These are phyloP conservation scores for Monosporascus ibericus DNA, from an alignment of 2,329 filamentous ascomycete genomes.

Conservation along the genomic window DNA sequence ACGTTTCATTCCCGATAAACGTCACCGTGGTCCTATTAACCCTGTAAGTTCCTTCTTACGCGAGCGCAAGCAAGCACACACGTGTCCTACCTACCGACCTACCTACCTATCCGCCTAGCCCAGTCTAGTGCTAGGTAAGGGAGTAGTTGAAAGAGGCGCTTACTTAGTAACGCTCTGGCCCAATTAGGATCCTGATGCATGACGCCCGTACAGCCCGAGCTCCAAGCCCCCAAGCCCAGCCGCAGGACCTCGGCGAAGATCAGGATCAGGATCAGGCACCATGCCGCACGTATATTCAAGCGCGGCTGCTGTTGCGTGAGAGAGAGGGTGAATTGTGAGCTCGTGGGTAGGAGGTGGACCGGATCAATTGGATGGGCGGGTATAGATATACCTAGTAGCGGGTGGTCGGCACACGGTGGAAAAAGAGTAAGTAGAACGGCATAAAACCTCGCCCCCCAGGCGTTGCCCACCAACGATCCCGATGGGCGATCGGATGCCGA, in stretches of 20 bases:
- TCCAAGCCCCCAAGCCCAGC: slow-evolving; percentile 11
- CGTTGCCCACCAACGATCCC: slow-evolving; percentile 34
- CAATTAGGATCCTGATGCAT: slow-evolving; percentile 39
- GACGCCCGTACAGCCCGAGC: no score
- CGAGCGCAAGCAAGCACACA: no score
- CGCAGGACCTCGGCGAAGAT: slow-evolving; percentile 42
- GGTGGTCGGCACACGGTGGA: no score
- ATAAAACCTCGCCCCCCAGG: no score
- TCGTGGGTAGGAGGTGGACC: no score
- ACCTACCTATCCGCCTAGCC: background rate
- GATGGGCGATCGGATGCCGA: slow-evolving; percentile 38
- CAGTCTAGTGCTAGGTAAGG: background rate
- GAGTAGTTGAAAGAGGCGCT: slow-evolving; percentile 10
- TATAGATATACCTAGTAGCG: no score
- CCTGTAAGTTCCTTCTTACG: no score
- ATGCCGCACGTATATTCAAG: slow-evolving; percentile 35
- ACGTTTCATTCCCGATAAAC: no score
- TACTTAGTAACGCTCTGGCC: slow-evolving; percentile 32
- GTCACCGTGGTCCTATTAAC: no score
- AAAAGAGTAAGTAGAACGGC: no score
- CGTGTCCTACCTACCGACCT: background rate
- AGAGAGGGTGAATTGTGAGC: no score
- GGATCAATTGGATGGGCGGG: no score
- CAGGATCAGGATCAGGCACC: slow-evolving; percentile 34
- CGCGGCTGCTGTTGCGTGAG: slow-evolving; percentile 33